Conservation (phyloP, 2,329 filamentous ascomycete genomes). For the Ophiostoma sp. region DNA sequence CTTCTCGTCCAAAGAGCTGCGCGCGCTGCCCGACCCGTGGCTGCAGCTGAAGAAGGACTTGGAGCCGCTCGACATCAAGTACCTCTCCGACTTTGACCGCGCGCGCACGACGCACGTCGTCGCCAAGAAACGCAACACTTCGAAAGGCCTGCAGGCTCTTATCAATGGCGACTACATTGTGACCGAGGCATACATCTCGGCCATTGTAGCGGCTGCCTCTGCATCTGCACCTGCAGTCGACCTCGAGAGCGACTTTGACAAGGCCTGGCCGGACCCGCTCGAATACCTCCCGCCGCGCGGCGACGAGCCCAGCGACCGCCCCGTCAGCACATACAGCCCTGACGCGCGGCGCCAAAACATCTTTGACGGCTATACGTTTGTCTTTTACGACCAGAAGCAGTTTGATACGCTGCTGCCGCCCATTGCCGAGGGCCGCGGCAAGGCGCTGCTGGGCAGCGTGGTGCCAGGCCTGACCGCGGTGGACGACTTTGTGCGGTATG, state of each 20-base stretch:
- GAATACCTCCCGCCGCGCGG: constrained; percentile 68
- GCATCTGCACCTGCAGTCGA: constrained; percentile 45
- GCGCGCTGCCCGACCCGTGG: constrained; percentile 53
- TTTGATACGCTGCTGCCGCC: constrained; percentile 68
- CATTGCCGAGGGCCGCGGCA: constrained; percentile 75
- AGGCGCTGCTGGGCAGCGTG: constrained; percentile 64
- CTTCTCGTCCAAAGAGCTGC: constrained; percentile 65
- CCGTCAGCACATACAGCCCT: constrained; percentile 66
- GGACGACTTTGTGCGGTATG: constrained; percentile 71
- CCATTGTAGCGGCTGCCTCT: constrained; percentile 50
- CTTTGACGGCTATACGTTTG: constrained; percentile 82
- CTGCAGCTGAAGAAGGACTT: constrained; percentile 58
- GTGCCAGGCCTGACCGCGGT: constrained; percentile 58
- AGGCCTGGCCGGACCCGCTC: constrained; percentile 69
- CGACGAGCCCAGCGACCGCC: constrained; percentile 66
- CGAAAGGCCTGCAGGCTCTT: constrained; percentile 79
- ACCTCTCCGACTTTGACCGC: constrained; percentile 64
- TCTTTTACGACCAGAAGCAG: constrained; percentile 75
- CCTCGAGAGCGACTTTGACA: constrained; percentile 75
- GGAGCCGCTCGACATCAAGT: constrained; percentile 85
- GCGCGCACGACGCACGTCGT: constrained; percentile 79
- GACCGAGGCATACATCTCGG: constrained; percentile 65
- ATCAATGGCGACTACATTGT: constrained; percentile 78
- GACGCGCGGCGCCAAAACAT: constrained; percentile 60
- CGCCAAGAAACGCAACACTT: constrained; percentile 81